Evolutionary conservation across 2,329 filamentous ascomycete genomes (phyloP), one percentile per base, ranked within the genome.

Genomic region (Monosporascus sp.): DNA sequence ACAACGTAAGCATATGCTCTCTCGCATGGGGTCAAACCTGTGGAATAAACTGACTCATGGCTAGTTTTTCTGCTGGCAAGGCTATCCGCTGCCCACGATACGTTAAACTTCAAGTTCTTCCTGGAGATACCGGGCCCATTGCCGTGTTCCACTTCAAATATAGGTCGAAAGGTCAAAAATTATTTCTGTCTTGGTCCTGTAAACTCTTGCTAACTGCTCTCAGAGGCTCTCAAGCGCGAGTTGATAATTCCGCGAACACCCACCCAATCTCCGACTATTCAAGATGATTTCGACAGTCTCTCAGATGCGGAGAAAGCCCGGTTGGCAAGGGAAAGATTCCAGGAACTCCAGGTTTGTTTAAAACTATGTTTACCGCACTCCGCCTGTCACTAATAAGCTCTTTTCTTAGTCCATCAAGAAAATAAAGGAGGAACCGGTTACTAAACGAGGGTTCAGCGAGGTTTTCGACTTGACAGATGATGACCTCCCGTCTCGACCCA

Each of bases 81-180:
- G 2, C 9, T 8, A 50, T 48, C 14, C 0, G 0, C 5, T 1
- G 15, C 17, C 60, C 55, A 14, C 18, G 1, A 1, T 56, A 9
- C 5, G 1, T 48, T 7, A 6, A 48, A 8, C 15, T n/a, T 18
- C 5, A 17, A 2, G 3, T 25, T 3, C 34, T 65, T 27, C 17
- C 5, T 1, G 63, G 59, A n/a, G 58, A 61, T 3, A 45, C 55
- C 15, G 54, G 56, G 0, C 61, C 65, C 1, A 59, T 69, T 6
- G 65, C 65, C 1, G 55, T 58, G 7, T 65, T 69, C 24, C 57
- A 38, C 22, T 68, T 72, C 52, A 56, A 64, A 6, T 72, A 72
- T 44, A 58, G 68, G 31, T 70, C 69, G 3, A 60, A 55, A 56
- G 64, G 65, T 65, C 41, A 50, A 47, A 38, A n/a, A 58, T 59